Evolutionary conservation across 176 grass and related monocot genomes (phyloP).

Genomic region (bread wheat (Triticum aestivum)): IWGSC_CS_RefSeq_v2.1 NC_057796.1:233295305-233295804

Average conservation of each 20-base stretch:
- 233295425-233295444: not conserved
- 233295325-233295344: too few species aligned
- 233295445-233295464: not conserved
- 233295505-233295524: not conserved
- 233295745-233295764: not conserved
- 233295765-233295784: not conserved
- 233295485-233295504: not conserved
- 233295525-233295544: not conserved
- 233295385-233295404: not conserved
- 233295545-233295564: not conserved
- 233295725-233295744: not conserved
- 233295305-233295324: too few species aligned
- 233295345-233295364: too few species aligned
- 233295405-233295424: not conserved
- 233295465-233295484: not conserved
- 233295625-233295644: not conserved
- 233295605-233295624: not conserved
- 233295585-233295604: not conserved
- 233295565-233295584: not conserved
- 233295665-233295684: not conserved
- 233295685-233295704: not conserved
- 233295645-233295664: not conserved
- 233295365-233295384: not conserved
- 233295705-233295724: not conserved
- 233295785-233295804: constrained; percentile 23